Conservation (phyloP, 345 rosid genomes). For the Ceriops zippeliana region DNA sequence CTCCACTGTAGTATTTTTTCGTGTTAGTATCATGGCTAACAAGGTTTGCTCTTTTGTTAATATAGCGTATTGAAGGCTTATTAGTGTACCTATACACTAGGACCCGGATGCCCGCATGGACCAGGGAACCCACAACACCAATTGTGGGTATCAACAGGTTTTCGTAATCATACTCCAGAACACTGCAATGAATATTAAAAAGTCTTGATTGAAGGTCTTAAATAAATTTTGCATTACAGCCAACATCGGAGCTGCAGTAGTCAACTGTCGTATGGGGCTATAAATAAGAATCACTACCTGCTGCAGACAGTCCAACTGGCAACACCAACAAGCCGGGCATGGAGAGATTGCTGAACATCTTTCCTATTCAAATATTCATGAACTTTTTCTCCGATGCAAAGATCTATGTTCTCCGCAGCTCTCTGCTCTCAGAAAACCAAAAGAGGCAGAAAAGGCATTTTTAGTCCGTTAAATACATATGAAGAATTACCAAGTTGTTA, state of each 20-base stretch:
- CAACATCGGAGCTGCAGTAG: neutral
- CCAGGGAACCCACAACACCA: constrained; percentile 18
- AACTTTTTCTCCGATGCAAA: constrained; percentile 15
- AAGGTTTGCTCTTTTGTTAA: neutral
- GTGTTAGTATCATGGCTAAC: no score
- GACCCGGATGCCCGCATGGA: constrained; percentile 19
- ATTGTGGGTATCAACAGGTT: constrained; percentile 21
- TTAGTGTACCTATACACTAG: constrained; percentile 14
- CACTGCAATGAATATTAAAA: constrained; percentile 2
- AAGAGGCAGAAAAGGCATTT: neutral
- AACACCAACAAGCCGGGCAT: constrained; percentile 23
- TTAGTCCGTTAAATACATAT: no score
- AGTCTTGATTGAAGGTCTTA: neutral
- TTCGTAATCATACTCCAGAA: constrained; percentile 1
- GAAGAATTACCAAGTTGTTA: no score
- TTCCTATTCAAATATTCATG: constrained; percentile 13
- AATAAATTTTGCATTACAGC: neutral
- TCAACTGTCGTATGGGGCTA: neutral
- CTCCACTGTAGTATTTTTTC: constrained; percentile 11
- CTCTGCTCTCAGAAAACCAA: neutral
- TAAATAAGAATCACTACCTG: constrained; percentile 6
- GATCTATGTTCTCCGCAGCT: constrained; percentile 11
- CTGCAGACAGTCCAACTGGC: constrained; percentile 18
- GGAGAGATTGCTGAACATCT: constrained; percentile 24
- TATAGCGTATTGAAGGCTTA: neutral